These are phyloP conservation scores for Pezicula carpinea DNA, from an alignment of 2,329 filamentous ascomycete species.

Conservation along the genomic window DNA sequence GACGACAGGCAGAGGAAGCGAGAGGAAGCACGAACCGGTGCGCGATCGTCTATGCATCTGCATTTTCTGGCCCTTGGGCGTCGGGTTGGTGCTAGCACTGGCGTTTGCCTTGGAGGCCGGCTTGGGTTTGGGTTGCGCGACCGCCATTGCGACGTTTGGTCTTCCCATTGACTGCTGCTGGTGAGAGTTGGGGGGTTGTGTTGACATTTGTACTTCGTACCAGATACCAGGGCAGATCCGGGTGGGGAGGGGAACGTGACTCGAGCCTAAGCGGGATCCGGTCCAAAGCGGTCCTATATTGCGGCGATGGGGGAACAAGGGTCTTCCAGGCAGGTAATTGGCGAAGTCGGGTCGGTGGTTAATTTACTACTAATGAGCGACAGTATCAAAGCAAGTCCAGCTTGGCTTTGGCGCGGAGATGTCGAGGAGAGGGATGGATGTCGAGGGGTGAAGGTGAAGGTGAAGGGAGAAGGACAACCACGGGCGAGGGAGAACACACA, in stretches of 20 bases:
- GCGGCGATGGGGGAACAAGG: conserved; percentile 21
- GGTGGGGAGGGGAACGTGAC: conserved; percentile 26
- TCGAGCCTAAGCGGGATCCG: conserved; percentile 20
- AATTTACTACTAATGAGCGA: conserved; percentile 37
- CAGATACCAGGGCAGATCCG: conserved; percentile 6
- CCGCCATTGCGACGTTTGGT: conserved; percentile 46
- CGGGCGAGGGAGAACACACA: conserved; percentile 16
- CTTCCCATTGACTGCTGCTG: conserved; percentile 29
- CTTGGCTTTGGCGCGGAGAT: conserved; percentile 26
- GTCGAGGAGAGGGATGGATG: conserved; percentile 12
- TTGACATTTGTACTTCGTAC: conserved; percentile 51
- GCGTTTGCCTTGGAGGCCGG: conserved; percentile 47
- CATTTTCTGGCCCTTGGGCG: conserved; percentile 59
- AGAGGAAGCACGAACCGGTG: conserved; percentile 65
- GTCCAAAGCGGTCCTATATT: conserved; percentile 16
- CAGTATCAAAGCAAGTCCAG: conserved; percentile 31
- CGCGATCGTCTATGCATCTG: conserved; percentile 94
- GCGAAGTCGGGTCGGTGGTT: conserved; percentile 32
- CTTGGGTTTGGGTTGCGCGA: conserved; percentile 57
- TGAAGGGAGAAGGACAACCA: conserved; percentile 13
- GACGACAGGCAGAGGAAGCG: conserved; percentile 23
- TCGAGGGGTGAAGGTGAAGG: conserved; percentile 13
- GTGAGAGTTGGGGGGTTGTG: conserved; percentile 55
- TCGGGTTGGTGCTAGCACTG: conserved; percentile 42
- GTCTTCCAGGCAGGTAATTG: conserved; percentile 24